These are phyloP conservation scores for Lecanoromycetidae sp. DNA, from an alignment of 2,329 filamentous ascomycete genomes.

Conservation along the genomic window DNA sequence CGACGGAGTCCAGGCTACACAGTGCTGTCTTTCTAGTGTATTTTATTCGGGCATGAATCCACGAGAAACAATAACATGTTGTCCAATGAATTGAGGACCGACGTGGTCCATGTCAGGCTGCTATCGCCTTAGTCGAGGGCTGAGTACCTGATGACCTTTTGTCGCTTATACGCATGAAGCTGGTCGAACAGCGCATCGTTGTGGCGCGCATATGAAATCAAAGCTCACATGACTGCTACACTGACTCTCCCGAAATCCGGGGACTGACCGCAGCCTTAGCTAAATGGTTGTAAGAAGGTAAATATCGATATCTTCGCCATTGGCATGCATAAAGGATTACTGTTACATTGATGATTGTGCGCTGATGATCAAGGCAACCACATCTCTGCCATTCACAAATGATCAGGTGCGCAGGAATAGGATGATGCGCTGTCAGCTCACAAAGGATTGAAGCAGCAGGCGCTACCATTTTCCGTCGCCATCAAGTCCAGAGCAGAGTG, in stretches of 20 bases:
- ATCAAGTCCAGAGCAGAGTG: no score
- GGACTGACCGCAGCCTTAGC: background rate
- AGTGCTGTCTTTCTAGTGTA: background rate
- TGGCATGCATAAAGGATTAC: background rate
- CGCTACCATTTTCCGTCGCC: background rate
- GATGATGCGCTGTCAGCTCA: slow-evolving; percentile 4
- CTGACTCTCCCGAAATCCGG: slow-evolving; percentile 1
- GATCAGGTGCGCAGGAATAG: background rate
- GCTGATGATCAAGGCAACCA: background rate
- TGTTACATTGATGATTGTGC: slow-evolving; percentile 4
- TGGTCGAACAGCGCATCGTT: slow-evolving; percentile 7
- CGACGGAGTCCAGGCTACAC: no score
- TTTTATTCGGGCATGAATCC: background rate
- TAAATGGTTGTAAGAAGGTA: no score
- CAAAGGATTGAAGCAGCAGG: background rate
- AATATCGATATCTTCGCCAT: background rate
- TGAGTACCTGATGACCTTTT: slow-evolving; percentile 6
- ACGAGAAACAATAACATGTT: background rate
- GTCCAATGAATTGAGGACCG: background rate
- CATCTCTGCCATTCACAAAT: background rate
- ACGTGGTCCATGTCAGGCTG: background rate
- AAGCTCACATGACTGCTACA: slow-evolving; percentile 10
- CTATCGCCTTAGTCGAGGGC: slow-evolving; percentile 2
- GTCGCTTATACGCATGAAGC: slow-evolving; percentile 6
- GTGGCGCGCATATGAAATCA: slow-evolving; percentile 10